Evolutionary conservation across 1,284 basidiomycete genomes (phyloP), one percentile per base, ranked within the genome.

Genomic region (Lentinula novae-zelandiae): DNA sequence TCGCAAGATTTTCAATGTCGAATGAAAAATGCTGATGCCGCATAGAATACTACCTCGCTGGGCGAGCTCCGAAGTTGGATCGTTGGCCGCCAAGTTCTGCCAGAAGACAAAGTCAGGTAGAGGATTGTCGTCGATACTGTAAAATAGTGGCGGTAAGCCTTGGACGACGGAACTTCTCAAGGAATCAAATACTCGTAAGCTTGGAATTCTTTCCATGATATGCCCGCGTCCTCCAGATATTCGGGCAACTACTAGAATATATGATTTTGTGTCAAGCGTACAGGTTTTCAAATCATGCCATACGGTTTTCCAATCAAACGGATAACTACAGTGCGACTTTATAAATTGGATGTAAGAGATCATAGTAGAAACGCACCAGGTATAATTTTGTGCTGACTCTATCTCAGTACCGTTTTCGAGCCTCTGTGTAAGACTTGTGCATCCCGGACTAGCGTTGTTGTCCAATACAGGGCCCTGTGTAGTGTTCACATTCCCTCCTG

Each of bases 121-220:
- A 40, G 60, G 60, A 44, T 61, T 61, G n/a, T 61, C 60, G 15
- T 49, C 60, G 27, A 61, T 57, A 12, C 60, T 61, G 20, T 10
- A 15, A 15, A 15, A 33, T 3, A 27, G n/a, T 22, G 22, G 22
- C 1, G 22, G 22, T 1, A 53, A n/a, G 10, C 3, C 20, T 8
- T 10, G 22, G 5, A 5, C 34, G 15, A n/a, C 34, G 27, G 38
- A n/a, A 13, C 22, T 22, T 22, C 22, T 22, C 22, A 22, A 53
- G 31, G 15, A 15, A 15, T 5, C 3, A 50, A 20, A 20, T 33
- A 36, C 48, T 61, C 53, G 31, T 44, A 15, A 33, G 60, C 60
- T 52, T 61, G 60, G 38, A 42, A 61, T 46, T 61, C 60, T 36
- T 61, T 61, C 60, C 60, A 61, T 7, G 60, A 51, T 8, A 61